Evolutionary conservation across 2,329 filamentous ascomycete genomes (phyloP).

Genomic region (Sclerotinia borealis): DNA sequence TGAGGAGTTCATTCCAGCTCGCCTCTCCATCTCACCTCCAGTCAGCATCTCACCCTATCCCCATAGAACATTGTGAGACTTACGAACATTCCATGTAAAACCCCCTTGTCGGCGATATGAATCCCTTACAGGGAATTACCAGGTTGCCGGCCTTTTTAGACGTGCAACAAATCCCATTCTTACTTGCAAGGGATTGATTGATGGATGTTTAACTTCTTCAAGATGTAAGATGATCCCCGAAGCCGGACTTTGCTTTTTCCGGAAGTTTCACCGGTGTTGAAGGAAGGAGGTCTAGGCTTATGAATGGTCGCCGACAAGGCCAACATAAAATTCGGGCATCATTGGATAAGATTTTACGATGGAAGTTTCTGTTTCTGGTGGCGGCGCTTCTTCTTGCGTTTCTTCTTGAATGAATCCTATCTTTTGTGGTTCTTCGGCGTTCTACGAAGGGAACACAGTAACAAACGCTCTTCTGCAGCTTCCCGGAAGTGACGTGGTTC

Average conservation of each 20-base stretch:
- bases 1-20: neutral
- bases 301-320: neutral
- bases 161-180: constrained; percentile 6
- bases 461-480: neutral
- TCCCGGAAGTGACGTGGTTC: neutral
- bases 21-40: neutral
- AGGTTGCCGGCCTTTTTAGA: constrained; percentile 6
- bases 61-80: no score
- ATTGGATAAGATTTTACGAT: neutral
- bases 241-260: neutral
- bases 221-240: neutral
- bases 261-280: neutral
- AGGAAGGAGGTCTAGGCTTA: neutral
- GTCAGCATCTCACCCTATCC: neutral
- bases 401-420: neutral
- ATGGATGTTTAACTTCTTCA: constrained; percentile 2
- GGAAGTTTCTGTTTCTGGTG: neutral
- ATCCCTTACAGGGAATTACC: neutral
- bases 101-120: neutral
- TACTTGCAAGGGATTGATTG: neutral
- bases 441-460: neutral
- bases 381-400: neutral
- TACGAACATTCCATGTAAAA: neutral
- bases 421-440: neutral
- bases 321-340: neutral